Evolutionary conservation across 2,329 filamentous ascomycete genomes (phyloP), one percentile per base, ranked within the genome.

Genomic region (Neocucurbitaria cava): DNA sequence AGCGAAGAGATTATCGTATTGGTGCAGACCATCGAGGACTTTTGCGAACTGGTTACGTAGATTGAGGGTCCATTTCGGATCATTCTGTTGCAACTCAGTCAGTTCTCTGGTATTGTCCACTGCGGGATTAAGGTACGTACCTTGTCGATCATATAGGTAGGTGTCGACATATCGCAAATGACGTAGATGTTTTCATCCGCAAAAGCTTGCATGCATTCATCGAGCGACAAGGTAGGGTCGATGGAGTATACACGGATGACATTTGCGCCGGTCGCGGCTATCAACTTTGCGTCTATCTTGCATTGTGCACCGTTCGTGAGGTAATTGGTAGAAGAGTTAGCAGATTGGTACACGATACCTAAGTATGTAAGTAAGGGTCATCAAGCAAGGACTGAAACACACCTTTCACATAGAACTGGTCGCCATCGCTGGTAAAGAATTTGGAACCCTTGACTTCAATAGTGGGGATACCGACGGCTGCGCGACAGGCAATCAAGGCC

Each of bases 321-420:
- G 35, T 17, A 18, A 18, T 15, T 38, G 15, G 35, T 11, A 10
- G 30, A 31, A 31, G 30, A 31, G 30, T 11, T 31, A 11, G 9
- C 78, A 36, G 87, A 79, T 65, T 85, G 75, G 65, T 94, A 94
- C 47, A 90, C 89, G 67, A 95, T 82, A 59, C 89, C 90, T 92
- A 66, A 8, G 36, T 20, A n/a, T 69, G 30, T 11, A 1, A 11
- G 30, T 3, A 31, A 31, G 13, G 8, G 30, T 1, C 13, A 31
- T 8, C 30, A 31, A 31, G 30, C 9, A 31, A 11, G 7, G 8
- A 1, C 20, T 2, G 24, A 40, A n/a, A 46, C 57, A 3, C 76
- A 89, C 91, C 91, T 79, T 93, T 95, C 75, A 95, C 84, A 76
- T 87, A 95, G 81, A 90, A 96, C 72, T 96, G 91, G 28, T 87